Conservation (phyloP, 371 early-diverging fungal genomes). For the Catenaria anguillulae region DNA sequence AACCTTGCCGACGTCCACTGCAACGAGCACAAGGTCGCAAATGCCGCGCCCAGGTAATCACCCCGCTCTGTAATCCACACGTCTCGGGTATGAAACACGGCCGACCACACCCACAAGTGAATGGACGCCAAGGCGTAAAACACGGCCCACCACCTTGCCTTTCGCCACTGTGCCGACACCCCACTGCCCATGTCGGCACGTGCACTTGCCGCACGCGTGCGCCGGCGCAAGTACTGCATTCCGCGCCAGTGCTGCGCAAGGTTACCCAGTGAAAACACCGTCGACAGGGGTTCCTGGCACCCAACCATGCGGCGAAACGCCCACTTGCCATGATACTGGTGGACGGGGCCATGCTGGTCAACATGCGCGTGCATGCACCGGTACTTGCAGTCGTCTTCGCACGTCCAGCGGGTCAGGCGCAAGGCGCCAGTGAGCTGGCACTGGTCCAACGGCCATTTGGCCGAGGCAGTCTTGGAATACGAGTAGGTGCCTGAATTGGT, state of each 20-base stretch:
- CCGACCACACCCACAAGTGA: constrained; percentile 87
- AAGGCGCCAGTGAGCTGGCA: too few species aligned
- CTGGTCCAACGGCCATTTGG: too few species aligned
- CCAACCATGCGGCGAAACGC: constrained; percentile 77
- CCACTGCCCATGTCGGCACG: neutral
- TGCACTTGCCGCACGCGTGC: constrained; percentile 10
- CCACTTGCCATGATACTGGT: constrained; percentile 89
- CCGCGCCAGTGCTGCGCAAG: constrained; percentile 46
- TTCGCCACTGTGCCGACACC: constrained; percentile 11
- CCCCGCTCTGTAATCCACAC: constrained; percentile 66
- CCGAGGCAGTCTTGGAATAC: too few species aligned
- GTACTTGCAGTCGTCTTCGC: constrained; percentile 65
- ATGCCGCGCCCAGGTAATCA: constrained; percentile 86
- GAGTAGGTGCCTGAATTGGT: too few species aligned
- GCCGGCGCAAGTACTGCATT: neutral
- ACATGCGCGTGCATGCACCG: constrained; percentile 49
- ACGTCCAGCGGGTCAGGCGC: constrained; percentile 51
- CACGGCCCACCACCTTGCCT: constrained; percentile 15
- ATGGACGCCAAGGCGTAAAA: constrained; percentile 15
- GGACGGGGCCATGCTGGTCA: constrained; percentile 35
- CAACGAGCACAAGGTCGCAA: constrained; percentile 44
- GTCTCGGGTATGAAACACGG: constrained; percentile 82
- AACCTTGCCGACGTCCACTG: constrained; percentile 9
- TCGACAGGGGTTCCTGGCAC: constrained; percentile 88
- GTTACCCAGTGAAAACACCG: constrained; percentile 75